Conservation (phyloP, 495 filamentous ascomycete species). For the Tuber calosporum region DNA sequence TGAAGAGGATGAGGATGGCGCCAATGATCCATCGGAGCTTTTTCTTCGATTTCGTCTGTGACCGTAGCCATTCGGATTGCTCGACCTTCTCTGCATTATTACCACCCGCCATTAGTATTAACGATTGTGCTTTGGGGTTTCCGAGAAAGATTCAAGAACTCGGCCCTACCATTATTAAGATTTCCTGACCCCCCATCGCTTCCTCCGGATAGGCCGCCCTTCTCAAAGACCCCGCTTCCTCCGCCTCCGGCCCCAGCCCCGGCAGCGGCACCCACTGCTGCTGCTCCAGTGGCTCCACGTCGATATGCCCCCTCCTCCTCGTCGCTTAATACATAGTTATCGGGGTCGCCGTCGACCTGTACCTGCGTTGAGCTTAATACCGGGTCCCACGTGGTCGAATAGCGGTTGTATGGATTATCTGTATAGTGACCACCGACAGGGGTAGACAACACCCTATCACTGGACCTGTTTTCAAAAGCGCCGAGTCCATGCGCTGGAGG, state of each 20-base stretch:
- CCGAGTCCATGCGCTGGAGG: constrained; percentile 11
- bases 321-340: constrained; percentile 33
- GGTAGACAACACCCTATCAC: constrained; percentile 24
- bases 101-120: background rate
- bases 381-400: constrained; percentile 40
- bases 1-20: constrained; percentile 53
- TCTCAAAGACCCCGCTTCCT: constrained; percentile 1
- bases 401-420: constrained; percentile 38
- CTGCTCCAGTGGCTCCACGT: constrained; percentile 5
- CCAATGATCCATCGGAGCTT: constrained; percentile 65
- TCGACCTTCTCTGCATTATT: constrained; percentile 27
- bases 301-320: constrained; percentile 30
- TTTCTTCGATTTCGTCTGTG: constrained; percentile 56
- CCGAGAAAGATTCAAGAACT: background rate
- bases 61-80: constrained; percentile 51
- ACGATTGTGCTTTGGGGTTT: background rate
- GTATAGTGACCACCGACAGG: constrained; percentile 39
- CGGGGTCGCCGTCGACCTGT: constrained; percentile 19
- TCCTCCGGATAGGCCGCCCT: constrained; percentile 16
- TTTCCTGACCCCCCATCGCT: constrained; percentile 14
- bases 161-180: constrained; percentile 18
- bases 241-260: background rate
- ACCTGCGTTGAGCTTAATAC: constrained; percentile 25
- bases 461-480: constrained; percentile 3
- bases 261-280: background rate